Evolutionary conservation across 1,284 basidiomycete genomes (phyloP).

Genomic region (Trichosporon sp.): DNA sequence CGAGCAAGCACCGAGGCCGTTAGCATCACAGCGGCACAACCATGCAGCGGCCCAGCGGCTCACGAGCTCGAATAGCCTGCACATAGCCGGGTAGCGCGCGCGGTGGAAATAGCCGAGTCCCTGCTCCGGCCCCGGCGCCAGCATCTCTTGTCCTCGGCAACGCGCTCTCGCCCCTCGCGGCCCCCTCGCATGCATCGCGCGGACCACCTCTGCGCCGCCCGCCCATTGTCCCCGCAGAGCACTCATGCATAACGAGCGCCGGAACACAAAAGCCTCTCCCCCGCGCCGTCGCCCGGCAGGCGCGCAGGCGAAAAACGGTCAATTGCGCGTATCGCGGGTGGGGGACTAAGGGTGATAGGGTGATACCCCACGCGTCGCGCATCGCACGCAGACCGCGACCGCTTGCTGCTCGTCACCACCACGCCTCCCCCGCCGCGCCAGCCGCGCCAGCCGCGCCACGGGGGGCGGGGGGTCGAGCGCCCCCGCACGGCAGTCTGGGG

Average conservation of each 20-base stretch:
- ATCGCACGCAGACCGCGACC: neutral
- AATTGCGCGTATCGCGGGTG: neutral
- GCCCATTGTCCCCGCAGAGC: neutral
- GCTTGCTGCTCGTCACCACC: neutral
- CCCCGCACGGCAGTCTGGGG: neutral
- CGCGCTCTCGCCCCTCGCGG: neutral
- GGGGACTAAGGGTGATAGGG: neutral
- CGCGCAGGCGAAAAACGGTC: neutral
- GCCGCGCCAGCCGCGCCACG: too few relatives aligned
- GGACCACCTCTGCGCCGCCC: neutral
- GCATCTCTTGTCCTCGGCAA: too few relatives aligned
- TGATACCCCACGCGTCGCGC: neutral
- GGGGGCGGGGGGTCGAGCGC: neutral
- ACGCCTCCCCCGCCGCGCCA: neutral
- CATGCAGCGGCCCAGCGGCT: neutral
- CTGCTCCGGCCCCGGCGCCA: neutral
- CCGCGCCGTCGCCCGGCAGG: too few relatives aligned
- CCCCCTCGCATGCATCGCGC: neutral
- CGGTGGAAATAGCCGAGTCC: neutral
- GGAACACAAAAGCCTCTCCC: too few relatives aligned
- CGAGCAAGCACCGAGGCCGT: neutral
- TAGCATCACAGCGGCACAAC: too few relatives aligned
- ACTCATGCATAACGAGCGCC: neutral
- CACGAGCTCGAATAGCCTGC: neutral
- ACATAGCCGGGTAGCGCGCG: slow-evolving; percentile 4